phyloP scores from a whole-genome alignment of 1,284 basidiomycete species.

The Malassezia japonica region DNA sequence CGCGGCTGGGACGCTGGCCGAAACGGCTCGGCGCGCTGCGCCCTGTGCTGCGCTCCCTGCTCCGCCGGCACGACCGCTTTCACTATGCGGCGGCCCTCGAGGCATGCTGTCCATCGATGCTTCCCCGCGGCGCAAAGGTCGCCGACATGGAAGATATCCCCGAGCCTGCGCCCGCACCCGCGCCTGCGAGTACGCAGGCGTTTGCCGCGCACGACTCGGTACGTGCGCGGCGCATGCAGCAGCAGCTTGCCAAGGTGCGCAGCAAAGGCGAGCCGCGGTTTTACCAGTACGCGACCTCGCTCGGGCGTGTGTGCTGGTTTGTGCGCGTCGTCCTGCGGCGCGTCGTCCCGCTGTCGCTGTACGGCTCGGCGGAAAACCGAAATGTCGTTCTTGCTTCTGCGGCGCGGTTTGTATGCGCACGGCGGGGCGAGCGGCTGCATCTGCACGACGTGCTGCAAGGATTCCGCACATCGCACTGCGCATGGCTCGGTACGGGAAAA shows the following conservation, averaged over 20 bases:
- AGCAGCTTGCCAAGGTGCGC: conserved; percentile 46
- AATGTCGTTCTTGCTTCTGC: conserved; percentile 59
- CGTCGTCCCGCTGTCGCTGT: conserved; percentile 66
- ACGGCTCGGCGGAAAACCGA: conserved; percentile 68
- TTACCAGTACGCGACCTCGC: conserved; percentile 59
- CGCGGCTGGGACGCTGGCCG: conserved; percentile 50
- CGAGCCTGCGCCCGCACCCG: not conserved
- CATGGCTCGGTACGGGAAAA: conserved; percentile 62
- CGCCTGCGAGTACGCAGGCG: not conserved
- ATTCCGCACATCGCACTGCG: conserved; percentile 64
- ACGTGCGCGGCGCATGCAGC: not conserved
- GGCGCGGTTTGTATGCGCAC: conserved; percentile 61
- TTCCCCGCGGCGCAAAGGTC: not conserved
- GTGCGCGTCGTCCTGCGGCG: conserved; percentile 55
- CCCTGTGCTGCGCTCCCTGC: conserved; percentile 57
- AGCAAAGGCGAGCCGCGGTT: conserved; percentile 63
- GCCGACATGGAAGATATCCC: not conserved
- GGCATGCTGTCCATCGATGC: conserved; percentile 55
- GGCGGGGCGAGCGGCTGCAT: conserved; percentile 69
- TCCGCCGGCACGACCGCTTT: conserved; percentile 62
- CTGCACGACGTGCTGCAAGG: conserved; percentile 73
- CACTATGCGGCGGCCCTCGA: conserved; percentile 62
- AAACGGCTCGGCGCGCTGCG: conserved; percentile 59
- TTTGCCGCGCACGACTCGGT: not conserved
- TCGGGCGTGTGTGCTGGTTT: conserved; percentile 54